phyloP scores from a whole-genome alignment of 208 protist genomes.

The Leishmania mexicana region DNA sequence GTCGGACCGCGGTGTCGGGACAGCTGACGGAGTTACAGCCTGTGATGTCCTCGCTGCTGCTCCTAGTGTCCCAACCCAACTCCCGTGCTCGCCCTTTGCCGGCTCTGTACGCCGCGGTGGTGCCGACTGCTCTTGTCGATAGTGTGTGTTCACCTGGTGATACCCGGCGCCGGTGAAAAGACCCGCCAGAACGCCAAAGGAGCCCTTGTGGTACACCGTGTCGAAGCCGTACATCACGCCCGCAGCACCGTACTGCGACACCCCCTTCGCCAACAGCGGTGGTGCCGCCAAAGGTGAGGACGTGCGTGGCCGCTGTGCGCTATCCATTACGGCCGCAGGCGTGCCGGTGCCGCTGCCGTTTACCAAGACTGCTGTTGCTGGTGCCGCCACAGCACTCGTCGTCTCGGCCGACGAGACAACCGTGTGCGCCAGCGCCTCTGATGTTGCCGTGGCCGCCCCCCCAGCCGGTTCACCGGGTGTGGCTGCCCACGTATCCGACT shows the following conservation, averaged over 20 bases:
- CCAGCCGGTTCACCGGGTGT: background rate
- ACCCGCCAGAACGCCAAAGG: slow-evolving; percentile 41
- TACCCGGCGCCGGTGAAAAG: slow-evolving; percentile 45
- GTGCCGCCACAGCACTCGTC: background rate
- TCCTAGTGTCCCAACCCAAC: background rate
- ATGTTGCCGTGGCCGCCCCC: background rate
- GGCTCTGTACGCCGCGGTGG: background rate
- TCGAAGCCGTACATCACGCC: slow-evolving; percentile 49
- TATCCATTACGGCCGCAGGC: background rate
- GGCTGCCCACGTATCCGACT: slow-evolving; percentile 13
- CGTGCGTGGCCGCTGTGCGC: background rate
- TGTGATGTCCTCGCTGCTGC: background rate
- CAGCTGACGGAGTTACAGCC: background rate
- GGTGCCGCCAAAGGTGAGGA: background rate
- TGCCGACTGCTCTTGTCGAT: slow-evolving; percentile 15
- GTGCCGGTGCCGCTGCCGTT: background rate
- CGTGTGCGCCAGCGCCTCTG: background rate
- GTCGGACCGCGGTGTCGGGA: background rate
- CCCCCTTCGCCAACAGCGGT: background rate
- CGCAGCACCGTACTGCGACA: background rate
- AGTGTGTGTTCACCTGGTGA: slow-evolving; percentile 18
- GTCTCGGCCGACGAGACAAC: background rate
- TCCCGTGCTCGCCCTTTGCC: background rate
- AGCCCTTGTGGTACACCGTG: slow-evolving; percentile 38
- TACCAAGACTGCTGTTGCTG: background rate